phyloP scores from a whole-genome alignment of 1,284 basidiomycete genomes.

The Malassezia sp. region DNA sequence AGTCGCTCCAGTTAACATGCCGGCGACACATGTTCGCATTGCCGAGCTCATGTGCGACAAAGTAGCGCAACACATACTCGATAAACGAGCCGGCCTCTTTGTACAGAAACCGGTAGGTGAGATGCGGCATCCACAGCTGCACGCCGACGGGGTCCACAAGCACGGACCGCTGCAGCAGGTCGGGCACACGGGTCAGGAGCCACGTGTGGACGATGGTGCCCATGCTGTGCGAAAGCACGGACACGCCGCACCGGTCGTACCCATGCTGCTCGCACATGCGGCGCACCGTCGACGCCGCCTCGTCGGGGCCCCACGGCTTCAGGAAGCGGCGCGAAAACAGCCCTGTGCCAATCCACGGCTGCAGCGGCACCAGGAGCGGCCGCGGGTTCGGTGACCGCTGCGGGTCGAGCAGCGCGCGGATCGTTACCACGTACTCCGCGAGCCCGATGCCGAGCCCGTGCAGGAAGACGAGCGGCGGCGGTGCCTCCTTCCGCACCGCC shows the following conservation, averaged over 20 bases:
- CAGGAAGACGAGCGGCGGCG: conserved; percentile 28
- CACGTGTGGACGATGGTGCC: conserved; percentile 38
- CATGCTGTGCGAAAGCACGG: conserved; percentile 39
- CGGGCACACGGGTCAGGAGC: conserved; percentile 24
- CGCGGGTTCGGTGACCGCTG: conserved; percentile 15
- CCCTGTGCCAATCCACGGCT: conserved; percentile 36
- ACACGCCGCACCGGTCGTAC: conserved; percentile 21
- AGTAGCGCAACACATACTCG: conserved; percentile 35
- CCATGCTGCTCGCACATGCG: conserved; percentile 18
- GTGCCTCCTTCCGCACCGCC: conserved; percentile 5
- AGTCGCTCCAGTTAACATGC: conserved; percentile 38
- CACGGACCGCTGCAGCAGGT: conserved; percentile 22
- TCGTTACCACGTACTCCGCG: conserved; percentile 22
- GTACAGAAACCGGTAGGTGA: conserved; percentile 39
- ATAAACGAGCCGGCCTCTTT: conserved; percentile 26
- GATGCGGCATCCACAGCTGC: conserved; percentile 35
- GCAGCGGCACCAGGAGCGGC: conserved; percentile 35
- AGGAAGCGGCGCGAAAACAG: conserved; percentile 31
- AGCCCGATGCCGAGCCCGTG: conserved; percentile 40
- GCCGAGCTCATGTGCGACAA: conserved; percentile 32
- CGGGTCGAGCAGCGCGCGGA: conserved; percentile 21
- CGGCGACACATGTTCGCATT: conserved; percentile 31
- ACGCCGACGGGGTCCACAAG: conserved; percentile 43
- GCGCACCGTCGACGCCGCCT: conserved; percentile 25
- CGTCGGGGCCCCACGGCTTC: conserved; percentile 27